Evolutionary conservation across 331 rosid genomes (phyloP).

Genomic region (Pyrus hybrid): DNA sequence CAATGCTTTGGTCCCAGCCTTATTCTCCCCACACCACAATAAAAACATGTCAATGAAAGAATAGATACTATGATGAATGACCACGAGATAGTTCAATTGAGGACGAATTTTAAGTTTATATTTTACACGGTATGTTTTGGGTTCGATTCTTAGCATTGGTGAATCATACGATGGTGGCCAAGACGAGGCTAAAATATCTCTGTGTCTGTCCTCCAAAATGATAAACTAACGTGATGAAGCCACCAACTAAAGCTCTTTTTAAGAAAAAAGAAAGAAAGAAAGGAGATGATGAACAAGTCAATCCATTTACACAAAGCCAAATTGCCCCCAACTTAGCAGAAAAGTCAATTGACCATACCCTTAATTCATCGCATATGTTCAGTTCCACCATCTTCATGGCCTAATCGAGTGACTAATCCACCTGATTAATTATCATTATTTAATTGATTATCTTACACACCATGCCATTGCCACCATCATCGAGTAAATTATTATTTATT

Average conservation of each 20-base stretch:
- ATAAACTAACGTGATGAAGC: no score
- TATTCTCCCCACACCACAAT: neutral
- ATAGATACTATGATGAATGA: no score
- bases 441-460: neutral
- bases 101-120: no score
- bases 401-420: neutral
- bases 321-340: neutral
- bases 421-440: neutral
- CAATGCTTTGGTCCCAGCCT: neutral
- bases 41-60: neutral
- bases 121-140: no score
- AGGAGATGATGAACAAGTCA: neutral
- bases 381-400: neutral
- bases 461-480: neutral
- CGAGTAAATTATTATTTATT: neutral
- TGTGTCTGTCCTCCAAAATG: no score
- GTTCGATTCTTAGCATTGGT: no score
- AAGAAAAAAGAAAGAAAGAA: no score
- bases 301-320: neutral
- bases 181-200: fast-evolving
- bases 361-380: neutral
- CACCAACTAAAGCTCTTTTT: no score
- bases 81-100: no score
- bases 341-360: neutral
- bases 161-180: no score